Evolutionary conservation across 140 eudicot genomes (phyloP).

Genomic region (Erigeron philadelphicus): DNA sequence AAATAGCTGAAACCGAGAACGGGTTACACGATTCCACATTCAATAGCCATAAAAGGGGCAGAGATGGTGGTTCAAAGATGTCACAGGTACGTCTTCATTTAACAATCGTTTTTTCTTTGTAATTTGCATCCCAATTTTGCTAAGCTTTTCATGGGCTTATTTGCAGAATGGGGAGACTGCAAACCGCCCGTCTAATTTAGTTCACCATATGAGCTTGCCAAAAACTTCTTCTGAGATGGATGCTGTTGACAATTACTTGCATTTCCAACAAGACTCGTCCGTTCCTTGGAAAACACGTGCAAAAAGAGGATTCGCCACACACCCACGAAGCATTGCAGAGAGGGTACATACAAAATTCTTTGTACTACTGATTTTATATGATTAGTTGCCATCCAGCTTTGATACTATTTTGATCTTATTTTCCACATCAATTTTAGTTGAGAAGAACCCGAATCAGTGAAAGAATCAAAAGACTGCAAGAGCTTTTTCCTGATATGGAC

Average conservation of each 20-base stretch:
- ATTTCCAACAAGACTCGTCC: conserved; percentile 59
- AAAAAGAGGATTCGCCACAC: conserved; percentile 95
- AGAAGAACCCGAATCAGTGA: conserved; percentile 96
- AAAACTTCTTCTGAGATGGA: conserved; percentile 71
- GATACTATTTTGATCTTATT: background rate
- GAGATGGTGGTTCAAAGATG: conserved; percentile 58
- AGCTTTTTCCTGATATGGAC: conserved; percentile 91
- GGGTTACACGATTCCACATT: conserved; percentile 50
- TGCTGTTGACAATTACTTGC: conserved; percentile 53
- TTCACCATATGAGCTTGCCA: conserved; percentile 90
- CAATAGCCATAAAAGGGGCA: conserved; percentile 49
- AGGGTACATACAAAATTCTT: conserved; percentile 65
- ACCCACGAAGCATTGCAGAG: conserved; percentile 97
- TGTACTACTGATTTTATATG: conserved; percentile 1
- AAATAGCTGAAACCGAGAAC: conserved; percentile 50
- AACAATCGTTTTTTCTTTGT: conserved; percentile 1
- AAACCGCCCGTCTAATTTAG: conserved; percentile 39
- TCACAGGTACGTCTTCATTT: conserved; percentile 45
- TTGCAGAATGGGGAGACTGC: conserved; percentile 55
- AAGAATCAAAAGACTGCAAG: conserved; percentile 85
- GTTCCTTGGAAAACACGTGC: conserved; percentile 89
- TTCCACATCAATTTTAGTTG: conserved; percentile 39
- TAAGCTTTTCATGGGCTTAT: background rate
- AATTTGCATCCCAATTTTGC: background rate
- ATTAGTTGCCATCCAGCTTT: background rate